These are phyloP conservation scores for Nitzschia sp. DNA, from an alignment of 108 stramenopile species.

Conservation along the genomic window DNA sequence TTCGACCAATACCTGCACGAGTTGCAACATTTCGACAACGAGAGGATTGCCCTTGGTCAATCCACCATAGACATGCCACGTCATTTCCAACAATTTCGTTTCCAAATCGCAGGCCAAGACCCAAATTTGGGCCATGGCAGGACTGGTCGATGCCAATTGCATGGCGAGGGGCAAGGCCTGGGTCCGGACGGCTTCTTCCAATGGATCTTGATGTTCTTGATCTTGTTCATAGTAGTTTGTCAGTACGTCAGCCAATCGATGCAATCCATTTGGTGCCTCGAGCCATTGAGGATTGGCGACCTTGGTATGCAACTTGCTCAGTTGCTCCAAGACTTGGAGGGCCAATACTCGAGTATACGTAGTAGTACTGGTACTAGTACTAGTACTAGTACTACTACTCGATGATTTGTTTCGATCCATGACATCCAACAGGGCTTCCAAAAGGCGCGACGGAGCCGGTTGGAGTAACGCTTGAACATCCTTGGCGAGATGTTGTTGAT, in stretches of 20 bases:
- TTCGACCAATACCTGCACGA: conserved; percentile 47
- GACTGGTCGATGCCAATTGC: conserved; percentile 42
- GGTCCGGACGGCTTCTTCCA: conserved; percentile 59
- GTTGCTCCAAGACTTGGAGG: conserved; percentile 47
- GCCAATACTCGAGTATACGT: conserved; percentile 67
- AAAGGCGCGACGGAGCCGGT: conserved; percentile 21
- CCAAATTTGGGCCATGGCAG: conserved; percentile 63
- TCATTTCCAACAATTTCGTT: conserved; percentile 51
- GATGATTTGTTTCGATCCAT: conserved; percentile 29
- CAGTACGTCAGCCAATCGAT: conserved; percentile 69
- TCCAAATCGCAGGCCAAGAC: conserved; percentile 66
- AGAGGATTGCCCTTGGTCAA: conserved; percentile 46
- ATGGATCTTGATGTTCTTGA: too few species aligned
- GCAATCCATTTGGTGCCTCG: conserved; percentile 76
- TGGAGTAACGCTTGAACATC: neutral
- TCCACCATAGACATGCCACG: conserved; percentile 38
- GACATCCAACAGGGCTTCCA: conserved; percentile 58
- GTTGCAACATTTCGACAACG: conserved; percentile 54
- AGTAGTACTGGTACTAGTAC: conserved; percentile 7
- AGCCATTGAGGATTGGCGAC: conserved; percentile 58
- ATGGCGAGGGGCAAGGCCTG: conserved; percentile 60
- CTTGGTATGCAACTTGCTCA: conserved; percentile 36
- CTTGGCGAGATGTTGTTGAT: conserved; percentile 16
- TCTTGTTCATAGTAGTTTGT: conserved; percentile 13
- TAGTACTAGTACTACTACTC: too few species aligned